phyloP scores from a whole-genome alignment of 805 yeast genomes.

The Ogataea sp. region DNA sequence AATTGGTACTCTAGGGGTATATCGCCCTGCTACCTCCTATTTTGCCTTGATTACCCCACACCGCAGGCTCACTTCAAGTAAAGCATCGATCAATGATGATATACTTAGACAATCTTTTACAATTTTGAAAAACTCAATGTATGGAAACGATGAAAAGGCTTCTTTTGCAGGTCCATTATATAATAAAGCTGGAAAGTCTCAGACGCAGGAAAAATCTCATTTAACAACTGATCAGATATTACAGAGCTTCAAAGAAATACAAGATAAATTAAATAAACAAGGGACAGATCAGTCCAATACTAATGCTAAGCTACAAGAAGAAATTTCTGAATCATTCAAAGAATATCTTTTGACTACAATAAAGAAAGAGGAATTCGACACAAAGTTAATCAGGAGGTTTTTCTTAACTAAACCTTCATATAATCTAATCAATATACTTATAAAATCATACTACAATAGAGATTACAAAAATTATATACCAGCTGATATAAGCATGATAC shows the following conservation, averaged over 20 bases:
- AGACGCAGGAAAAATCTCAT: too few species aligned
- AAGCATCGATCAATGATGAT: too few species aligned
- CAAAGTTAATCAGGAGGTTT: constrained; percentile 12
- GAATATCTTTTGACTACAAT: constrained; percentile 11
- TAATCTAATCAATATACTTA: constrained; percentile 15
- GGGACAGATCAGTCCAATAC: constrained; percentile 13
- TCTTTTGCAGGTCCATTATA: too few species aligned
- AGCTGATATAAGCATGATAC: constrained; percentile 43
- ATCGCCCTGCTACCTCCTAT: too few species aligned
- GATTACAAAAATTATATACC: constrained; percentile 20
- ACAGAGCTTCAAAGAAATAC: constrained; percentile 9
- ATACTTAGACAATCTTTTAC: too few species aligned
- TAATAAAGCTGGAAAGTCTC: too few species aligned
- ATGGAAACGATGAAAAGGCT: too few species aligned
- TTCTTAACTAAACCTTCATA: constrained; percentile 18
- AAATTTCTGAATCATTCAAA: constrained; percentile 14
- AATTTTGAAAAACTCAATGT: too few species aligned
- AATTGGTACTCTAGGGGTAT: too few species aligned
- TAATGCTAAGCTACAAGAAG: constrained; percentile 9
- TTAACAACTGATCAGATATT: too few species aligned
- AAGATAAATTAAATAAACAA: constrained; percentile 15
- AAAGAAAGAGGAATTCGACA: constrained; percentile 9
- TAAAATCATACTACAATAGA: constrained; percentile 18
- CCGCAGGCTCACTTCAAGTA: too few species aligned
- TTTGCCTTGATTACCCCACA: too few species aligned